Percentiles rank a stretch among this genome's conserved stretches.
Conservation (phyloP, 1,284 basidiomycete genomes). For the Malassezia sp. region DNA sequence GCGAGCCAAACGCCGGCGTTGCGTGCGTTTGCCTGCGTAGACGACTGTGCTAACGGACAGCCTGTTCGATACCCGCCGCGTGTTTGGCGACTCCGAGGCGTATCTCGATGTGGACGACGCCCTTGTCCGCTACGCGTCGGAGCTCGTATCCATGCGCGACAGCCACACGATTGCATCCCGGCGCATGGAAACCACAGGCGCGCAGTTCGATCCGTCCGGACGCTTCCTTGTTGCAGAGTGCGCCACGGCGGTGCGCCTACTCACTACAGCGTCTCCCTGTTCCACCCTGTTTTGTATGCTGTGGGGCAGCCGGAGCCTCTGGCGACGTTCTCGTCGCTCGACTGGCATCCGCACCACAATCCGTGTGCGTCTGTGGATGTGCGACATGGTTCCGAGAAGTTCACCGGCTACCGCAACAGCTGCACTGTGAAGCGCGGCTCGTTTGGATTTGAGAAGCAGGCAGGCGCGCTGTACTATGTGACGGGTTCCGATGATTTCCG, state of each 20-base stretch:
- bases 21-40: too few relatives aligned
- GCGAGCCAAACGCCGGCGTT: slow-evolving; percentile 1
- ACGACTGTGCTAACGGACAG: not conserved
- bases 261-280: slow-evolving; percentile 9
- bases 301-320: slow-evolving; percentile 8
- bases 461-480: slow-evolving; percentile 56
- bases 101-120: not conserved
- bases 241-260: not conserved
- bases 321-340: slow-evolving; percentile 12
- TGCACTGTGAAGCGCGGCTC: slow-evolving; percentile 73
- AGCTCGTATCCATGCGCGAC: slow-evolving; percentile 1
- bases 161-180: not conserved
- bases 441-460: slow-evolving; percentile 51
- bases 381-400: too few relatives aligned
- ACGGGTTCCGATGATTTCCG: slow-evolving; percentile 70
- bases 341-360: slow-evolving; percentile 5
- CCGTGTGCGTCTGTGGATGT: not conserved
- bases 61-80: slow-evolving; percentile 8
- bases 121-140: slow-evolving; percentile 9
- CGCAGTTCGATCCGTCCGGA: slow-evolving; percentile 14
- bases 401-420: slow-evolving; percentile 56
- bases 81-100: not conserved
- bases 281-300: slow-evolving; percentile 13
- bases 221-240: slow-evolving; percentile 10
- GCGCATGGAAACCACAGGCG: slow-evolving; percentile 10